Percentiles rank a stretch among this genome's conserved stretches.
phyloP scores from a whole-genome alignment of 352 stramenopile species.

The Pythium pectinolyticum region DNA sequence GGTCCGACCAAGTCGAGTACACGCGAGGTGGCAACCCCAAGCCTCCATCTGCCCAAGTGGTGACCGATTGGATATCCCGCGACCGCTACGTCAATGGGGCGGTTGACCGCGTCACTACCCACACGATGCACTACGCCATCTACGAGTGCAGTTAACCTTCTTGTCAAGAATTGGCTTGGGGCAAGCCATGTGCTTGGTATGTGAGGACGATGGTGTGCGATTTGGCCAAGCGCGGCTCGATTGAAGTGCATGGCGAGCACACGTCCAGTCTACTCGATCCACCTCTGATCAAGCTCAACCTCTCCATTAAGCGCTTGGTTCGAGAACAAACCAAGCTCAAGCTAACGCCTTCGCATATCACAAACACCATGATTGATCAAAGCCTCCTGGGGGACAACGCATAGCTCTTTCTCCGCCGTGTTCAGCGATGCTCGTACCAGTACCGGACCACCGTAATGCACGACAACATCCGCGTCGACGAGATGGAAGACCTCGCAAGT shows the following conservation, averaged over 20 bases:
- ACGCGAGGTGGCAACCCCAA: no score
- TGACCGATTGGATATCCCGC: no score
- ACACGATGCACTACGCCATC: conserved; percentile 2
- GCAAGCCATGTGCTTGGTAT: neutral
- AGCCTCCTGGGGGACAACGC: neutral
- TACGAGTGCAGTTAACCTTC: neutral
- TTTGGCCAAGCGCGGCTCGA: neutral
- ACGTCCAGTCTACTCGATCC: neutral
- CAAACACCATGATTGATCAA: conserved; percentile 5
- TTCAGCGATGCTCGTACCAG: neutral
- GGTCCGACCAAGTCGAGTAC: no score
- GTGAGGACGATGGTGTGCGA: neutral
- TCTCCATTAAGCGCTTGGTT: conserved; percentile 6
- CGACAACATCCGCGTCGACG: conserved; percentile 9
- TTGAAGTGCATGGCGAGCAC: neutral
- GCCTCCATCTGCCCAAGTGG: no score
- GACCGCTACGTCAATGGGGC: no score
- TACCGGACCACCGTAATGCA: neutral
- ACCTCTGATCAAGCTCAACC: neutral
- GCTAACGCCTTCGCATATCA: conserved; percentile 1
- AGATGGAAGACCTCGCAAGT: neutral
- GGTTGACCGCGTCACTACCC: neutral
- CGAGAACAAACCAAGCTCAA: neutral
- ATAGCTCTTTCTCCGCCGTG: neutral
- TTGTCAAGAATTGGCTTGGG: neutral